phyloP scores from a whole-genome alignment of 2,329 filamentous ascomycete genomes.

The Sporothrix pallida region DNA sequence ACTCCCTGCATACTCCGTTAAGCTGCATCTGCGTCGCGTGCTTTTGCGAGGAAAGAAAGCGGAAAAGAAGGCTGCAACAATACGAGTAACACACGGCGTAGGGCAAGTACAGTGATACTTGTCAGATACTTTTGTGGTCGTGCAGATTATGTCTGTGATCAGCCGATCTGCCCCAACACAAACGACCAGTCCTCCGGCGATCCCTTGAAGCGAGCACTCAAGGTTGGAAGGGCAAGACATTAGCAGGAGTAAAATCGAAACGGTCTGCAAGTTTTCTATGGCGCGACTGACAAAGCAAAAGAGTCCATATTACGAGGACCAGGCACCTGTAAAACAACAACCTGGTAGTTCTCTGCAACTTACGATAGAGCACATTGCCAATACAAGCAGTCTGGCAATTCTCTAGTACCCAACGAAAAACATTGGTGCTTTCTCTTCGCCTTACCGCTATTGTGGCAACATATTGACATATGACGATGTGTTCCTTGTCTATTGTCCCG shows the following conservation, averaged over 20 bases:
- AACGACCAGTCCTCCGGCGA: background rate
- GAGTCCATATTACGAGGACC: background rate
- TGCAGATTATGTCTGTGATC: constrained; percentile 9
- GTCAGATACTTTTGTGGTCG: background rate
- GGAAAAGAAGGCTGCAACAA: background rate
- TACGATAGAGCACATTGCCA: background rate
- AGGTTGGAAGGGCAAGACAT: background rate
- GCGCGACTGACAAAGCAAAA: background rate
- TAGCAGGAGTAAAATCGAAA: background rate
- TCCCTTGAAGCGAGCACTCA: background rate
- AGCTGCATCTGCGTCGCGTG: background rate
- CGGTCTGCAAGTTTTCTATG: background rate
- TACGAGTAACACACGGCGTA: too few species aligned
- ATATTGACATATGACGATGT: background rate
- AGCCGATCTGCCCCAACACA: constrained; percentile 15
- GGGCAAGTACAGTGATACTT: background rate
- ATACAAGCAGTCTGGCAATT: background rate
- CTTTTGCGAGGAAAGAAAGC: background rate
- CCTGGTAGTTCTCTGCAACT: too few species aligned
- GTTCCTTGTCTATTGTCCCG: background rate
- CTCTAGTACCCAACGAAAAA: background rate
- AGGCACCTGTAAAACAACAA: background rate
- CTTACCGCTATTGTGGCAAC: constrained; percentile 25
- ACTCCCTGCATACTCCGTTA: constrained; percentile 22
- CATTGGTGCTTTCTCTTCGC: background rate